Evolutionary conservation across 441 rosid species (phyloP), one percentile per base, ranked within the genome.

Genomic region (Gossypium trilobum): DNA sequence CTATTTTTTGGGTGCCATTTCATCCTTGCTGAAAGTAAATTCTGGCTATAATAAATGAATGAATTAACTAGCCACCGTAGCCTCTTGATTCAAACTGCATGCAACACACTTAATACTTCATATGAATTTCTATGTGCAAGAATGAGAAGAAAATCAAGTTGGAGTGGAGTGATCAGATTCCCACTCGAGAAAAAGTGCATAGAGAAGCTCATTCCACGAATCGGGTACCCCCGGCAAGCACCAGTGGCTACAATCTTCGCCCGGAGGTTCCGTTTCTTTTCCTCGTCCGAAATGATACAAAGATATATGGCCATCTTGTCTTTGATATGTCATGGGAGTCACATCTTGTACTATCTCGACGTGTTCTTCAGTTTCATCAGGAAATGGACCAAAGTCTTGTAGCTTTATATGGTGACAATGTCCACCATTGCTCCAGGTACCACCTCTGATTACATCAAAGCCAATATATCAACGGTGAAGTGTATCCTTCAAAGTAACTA

Each of bases 221-320:
- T 71, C 74, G 0, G 74, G 74, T 0, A 58, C 74, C 0, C 74
- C 67, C 9, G 74, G 74, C 63, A 71, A 71, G 55, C 74, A 57
- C 74, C 74, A 71, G 23, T 58, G 74, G 74, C 74, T 58, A 16
- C 74, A 71, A 42, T 57, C 74, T 66, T 66, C 66, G 17, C 58
- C 44, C 0, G 44, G 13, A 14, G 59, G 44, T 27, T 29, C 27
- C 4, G 72, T 14, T 16, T 16, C 59, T 1, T 68, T 51, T 51
- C 46, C 72, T 9, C 83, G 77, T 9, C 71, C 74, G 5, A 50
- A 73, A 82, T 82, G 80, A 78, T 86, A 86, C 48, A 87, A 1
- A 27, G 91, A 87, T 4, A 87, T 56, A 71, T 89, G 94, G 17
- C 87, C 94, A 67, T 87, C 86, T 72, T 85, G 87, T 69, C 91